phyloP scores from a whole-genome alignment of 139 green algal genomes.

The Zygnema circumcarinatum region DNA sequence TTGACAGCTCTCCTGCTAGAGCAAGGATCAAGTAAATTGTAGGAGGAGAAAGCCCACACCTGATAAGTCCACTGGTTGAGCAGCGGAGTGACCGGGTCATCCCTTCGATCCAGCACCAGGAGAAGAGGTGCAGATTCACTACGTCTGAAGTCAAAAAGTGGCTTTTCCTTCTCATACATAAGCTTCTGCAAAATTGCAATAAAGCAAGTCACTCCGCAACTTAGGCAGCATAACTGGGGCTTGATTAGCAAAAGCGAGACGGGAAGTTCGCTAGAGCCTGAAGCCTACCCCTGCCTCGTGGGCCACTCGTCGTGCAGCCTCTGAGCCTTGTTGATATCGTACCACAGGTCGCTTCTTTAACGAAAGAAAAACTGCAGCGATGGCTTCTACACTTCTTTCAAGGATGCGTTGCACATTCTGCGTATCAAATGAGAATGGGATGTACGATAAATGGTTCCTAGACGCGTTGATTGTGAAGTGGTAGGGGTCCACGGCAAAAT shows the following conservation, averaged over 20 bases:
- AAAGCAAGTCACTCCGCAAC: too few relatives aligned
- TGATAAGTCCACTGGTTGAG: slow-evolving; percentile 71
- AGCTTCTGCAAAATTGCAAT: slow-evolving; percentile 53
- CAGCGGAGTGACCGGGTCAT: slow-evolving; percentile 69
- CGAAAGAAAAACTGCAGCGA: slow-evolving; percentile 62
- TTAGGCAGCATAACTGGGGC: too few relatives aligned
- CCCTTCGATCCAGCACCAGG: slow-evolving; percentile 64
- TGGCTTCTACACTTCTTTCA: slow-evolving; percentile 60
- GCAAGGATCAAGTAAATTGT: too few relatives aligned
- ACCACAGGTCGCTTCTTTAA: slow-evolving; percentile 67
- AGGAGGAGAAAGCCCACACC: slow-evolving; percentile 12
- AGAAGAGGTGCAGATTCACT: slow-evolving; percentile 54
- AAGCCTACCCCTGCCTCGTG: slow-evolving; percentile 53
- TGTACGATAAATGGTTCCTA: slow-evolving; percentile 40
- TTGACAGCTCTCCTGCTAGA: too few relatives aligned
- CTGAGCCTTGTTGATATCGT: slow-evolving; percentile 60
- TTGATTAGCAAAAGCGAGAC: background rate
- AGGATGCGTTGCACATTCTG: slow-evolving; percentile 22
- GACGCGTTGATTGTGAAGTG: slow-evolving; percentile 74
- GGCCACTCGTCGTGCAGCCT: slow-evolving; percentile 56
- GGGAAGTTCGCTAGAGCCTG: slow-evolving; percentile 17
- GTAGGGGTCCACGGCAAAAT: slow-evolving; percentile 76
- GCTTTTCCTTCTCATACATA: slow-evolving; percentile 64
- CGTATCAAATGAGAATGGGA: background rate
- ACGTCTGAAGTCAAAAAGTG: slow-evolving; percentile 66